Evolutionary conservation across 352 stramenopile genomes (phyloP), one percentile per base, ranked within the genome.

Genomic region (Thraustochytrium striatum): DNA sequence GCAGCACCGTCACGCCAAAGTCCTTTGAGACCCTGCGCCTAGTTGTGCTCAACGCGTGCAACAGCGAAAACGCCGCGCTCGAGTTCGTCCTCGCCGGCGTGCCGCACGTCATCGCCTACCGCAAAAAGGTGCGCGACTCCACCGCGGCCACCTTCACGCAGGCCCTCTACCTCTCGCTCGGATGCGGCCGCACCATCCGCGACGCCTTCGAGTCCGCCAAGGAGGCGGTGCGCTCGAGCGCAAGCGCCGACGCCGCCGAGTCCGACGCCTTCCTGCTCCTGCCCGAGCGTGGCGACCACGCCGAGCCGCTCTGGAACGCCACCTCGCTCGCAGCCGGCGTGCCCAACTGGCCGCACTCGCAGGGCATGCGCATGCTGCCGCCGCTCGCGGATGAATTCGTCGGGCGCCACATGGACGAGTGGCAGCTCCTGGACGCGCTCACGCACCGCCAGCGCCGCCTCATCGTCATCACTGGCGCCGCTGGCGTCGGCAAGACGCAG

Each of bases 11-110:
- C 19, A 75, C 65, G 44, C 52, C 21, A 30, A 30, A 25, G n/a
- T 75, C 65, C 19, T 43, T 75, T 43, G 32, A 72, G 28, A 75
- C 65, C 32, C 65, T 75, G 28, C 65, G 65, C 3, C 35, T 75
- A 7, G 65, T 75, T 7, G 65, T 75, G 39, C 65, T 75, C 41
- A 75, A 75, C 39, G 65, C 65, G 11, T 75, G 65, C 39, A 75
- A 75, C 50, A 55, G 30, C 30, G 65, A 75, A 8, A 38, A 30
- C 16, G 65, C 65, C 5, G 65, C 65, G 32, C 65, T 30, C 35
- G 65, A 75, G 65, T 75, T 75, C 52, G 65, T 61, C 7, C 50
- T 75, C 1, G 65, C 65, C 11, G 65, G 65, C 32, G 65, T 75
- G 13, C 32, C 39, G 35, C 65, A 75, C 30, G 65, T 75, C 16